Conservation (phyloP, 148 eudicot genomes). For the Polygonum maritimum region DNA sequence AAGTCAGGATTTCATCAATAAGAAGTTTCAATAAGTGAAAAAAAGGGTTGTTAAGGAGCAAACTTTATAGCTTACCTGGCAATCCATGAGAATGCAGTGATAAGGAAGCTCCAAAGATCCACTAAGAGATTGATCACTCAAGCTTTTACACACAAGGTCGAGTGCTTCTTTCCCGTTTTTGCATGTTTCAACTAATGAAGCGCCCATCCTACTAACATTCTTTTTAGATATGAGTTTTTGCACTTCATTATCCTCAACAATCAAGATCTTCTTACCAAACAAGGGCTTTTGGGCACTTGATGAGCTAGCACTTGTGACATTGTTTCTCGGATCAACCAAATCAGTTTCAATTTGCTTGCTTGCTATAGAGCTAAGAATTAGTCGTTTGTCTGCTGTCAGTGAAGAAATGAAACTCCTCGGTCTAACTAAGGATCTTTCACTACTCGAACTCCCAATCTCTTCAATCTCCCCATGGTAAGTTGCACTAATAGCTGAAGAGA, state of each 20-base stretch:
- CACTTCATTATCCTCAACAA: conserved; percentile 41
- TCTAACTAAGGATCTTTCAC: conserved; percentile 9
- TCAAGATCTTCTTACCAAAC: conserved; percentile 39
- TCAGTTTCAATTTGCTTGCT: background rate
- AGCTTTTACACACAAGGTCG: conserved; percentile 25
- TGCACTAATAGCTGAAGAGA: background rate
- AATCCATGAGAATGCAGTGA: conserved; percentile 75
- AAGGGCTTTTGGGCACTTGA: conserved; percentile 11
- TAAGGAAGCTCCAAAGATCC: conserved; percentile 28
- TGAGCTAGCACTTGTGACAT: background rate
- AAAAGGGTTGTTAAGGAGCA: background rate
- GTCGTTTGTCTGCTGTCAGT: background rate
- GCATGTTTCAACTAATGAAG: conserved; percentile 19
- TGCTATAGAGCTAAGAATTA: background rate
- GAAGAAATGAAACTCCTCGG: background rate
- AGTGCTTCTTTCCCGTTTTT: conserved; percentile 42
- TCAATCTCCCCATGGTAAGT: conserved; percentile 6
- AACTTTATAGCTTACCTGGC: conserved; percentile 32
- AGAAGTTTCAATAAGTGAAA: background rate
- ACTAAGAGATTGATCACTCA: conserved; percentile 14
- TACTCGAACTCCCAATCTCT: conserved; percentile 10
- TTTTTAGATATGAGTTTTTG: conserved; percentile 17
- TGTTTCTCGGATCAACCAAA: background rate
- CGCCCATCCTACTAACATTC: conserved; percentile 29
- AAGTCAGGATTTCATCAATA: background rate